phyloP scores from a whole-genome alignment of 768 basidiomycete genomes.

The Lepiota brunneoincarnata region DNA sequence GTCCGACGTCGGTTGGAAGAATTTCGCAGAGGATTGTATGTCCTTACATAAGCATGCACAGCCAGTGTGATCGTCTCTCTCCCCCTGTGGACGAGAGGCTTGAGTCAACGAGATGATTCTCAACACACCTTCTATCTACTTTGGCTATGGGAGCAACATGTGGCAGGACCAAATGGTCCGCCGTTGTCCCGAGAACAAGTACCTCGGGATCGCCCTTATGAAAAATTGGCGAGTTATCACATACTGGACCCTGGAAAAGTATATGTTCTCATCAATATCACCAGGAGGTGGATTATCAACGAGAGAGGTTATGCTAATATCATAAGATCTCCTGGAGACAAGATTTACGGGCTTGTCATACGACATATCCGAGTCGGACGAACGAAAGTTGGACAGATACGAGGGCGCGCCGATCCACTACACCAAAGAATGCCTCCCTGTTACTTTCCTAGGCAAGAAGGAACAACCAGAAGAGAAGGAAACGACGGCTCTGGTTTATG shows the following conservation, averaged over 20 bases:
- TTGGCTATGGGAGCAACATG: slow-evolving; percentile 51
- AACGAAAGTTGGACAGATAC: slow-evolving; percentile 38
- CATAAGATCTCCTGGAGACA: slow-evolving; percentile 35
- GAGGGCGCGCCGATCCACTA: slow-evolving; percentile 39
- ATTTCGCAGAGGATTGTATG: not conserved
- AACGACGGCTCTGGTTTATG: slow-evolving; percentile 36
- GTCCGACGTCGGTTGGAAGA: slow-evolving; percentile 8
- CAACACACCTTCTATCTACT: slow-evolving; percentile 29
- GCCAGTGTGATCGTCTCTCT: not conserved
- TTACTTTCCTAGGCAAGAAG: slow-evolving; percentile 19
- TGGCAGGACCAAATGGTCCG: slow-evolving; percentile 47
- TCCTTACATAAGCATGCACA: slow-evolving; percentile 3
- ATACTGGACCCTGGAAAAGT: not conserved
- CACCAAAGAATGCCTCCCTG: slow-evolving; percentile 29
- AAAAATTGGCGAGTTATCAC: slow-evolving; percentile 34
- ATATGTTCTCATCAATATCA: not conserved
- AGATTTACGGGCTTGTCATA: slow-evolving; percentile 43
- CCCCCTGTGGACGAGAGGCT: not conserved
- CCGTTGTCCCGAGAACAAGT: slow-evolving; percentile 43
- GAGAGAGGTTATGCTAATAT: slow-evolving; percentile 42
- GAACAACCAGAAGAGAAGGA: not conserved
- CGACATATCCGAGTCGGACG: slow-evolving; percentile 38
- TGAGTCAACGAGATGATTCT: not conserved
- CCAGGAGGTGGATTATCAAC: slow-evolving; percentile 50
- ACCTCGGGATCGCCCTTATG: slow-evolving; percentile 36